These are phyloP conservation scores for Coemansia sp. DNA, from an alignment of 192 early-diverging fungal genomes.

Conservation along the genomic window DNA sequence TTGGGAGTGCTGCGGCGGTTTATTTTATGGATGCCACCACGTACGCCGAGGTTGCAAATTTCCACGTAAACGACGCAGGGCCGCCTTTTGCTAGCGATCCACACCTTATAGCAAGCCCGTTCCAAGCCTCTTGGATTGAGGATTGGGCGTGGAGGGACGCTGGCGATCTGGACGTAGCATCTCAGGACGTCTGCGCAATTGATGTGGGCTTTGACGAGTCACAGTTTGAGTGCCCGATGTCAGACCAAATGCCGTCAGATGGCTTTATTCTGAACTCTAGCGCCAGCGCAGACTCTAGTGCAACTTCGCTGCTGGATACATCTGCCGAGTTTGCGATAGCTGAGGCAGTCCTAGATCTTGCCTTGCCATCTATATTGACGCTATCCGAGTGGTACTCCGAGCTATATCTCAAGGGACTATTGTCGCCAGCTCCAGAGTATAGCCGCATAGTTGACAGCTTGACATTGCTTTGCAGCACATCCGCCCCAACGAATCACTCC, in stretches of 20 bases:
- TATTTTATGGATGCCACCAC: conserved; percentile 19
- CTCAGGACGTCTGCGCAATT: conserved; percentile 12
- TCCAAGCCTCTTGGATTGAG: conserved; percentile 38
- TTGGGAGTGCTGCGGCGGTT: conserved; percentile 2
- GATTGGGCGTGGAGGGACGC: conserved; percentile 20
- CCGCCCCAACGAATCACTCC: too few relatives aligned
- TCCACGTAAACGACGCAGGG: neutral
- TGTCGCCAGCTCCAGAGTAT: conserved; percentile 6
- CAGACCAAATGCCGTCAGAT: neutral
- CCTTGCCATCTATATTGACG: neutral
- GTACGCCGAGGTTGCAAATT: neutral
- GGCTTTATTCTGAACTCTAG: neutral
- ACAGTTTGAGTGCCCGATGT: neutral
- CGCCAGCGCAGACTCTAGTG: neutral
- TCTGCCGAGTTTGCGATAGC: neutral
- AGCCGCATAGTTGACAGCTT: neutral
- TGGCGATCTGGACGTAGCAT: conserved; percentile 11
- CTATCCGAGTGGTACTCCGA: conserved; percentile 36
- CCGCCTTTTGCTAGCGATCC: neutral
- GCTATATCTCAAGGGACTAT: conserved; percentile 24
- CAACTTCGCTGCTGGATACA: neutral
- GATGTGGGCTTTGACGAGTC: conserved; percentile 26
- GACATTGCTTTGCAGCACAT: neutral
- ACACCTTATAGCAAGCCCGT: neutral
- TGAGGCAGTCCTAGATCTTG: neutral